A percentile compares a stretch with the other conserved stretches of the same genome.
Evolutionary conservation across 139 green algal species (phyloP).

Genomic region (Coccomyxa sp.): DNA sequence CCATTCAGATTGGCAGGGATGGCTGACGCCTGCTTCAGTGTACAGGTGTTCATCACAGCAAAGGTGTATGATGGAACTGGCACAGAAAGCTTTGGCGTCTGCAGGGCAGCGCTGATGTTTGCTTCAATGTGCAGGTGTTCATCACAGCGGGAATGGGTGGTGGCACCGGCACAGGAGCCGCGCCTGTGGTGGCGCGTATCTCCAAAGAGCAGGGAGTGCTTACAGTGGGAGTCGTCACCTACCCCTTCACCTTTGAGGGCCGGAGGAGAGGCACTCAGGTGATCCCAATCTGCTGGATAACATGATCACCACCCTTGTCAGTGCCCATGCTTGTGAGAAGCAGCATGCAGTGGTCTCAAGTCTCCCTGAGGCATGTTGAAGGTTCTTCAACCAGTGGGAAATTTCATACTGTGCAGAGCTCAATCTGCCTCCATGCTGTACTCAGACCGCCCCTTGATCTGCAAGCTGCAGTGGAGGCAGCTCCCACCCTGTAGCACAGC

Average conservation of each 20-base stretch:
- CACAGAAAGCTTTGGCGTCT: too few species aligned
- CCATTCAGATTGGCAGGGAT: too few species aligned
- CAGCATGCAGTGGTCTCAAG: too few species aligned
- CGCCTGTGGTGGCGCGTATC: constrained; percentile 80
- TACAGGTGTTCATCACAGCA: constrained; percentile 85
- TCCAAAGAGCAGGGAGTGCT: constrained; percentile 75
- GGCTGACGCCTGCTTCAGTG: not conserved
- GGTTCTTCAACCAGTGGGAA: too few species aligned
- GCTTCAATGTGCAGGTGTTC: constrained; percentile 60
- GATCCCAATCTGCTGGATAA: too few species aligned
- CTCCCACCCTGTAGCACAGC: too few species aligned
- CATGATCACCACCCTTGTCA: not conserved
- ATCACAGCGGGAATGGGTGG: constrained; percentile 94
- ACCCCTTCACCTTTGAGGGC: constrained; percentile 95
- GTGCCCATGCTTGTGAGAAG: not conserved
- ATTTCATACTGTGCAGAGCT: too few species aligned
- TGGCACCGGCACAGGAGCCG: constrained; percentile 87
- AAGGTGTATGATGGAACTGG: constrained; percentile 93
- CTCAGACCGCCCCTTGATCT: too few species aligned
- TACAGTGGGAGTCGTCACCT: constrained; percentile 91
- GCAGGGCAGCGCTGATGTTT: too few species aligned
- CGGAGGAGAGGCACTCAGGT: constrained; percentile 38
- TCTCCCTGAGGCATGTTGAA: too few species aligned
- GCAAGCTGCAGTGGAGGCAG: too few species aligned
- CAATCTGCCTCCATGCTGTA: too few species aligned